Evolutionary conservation across 129 eudicot species (phyloP), one percentile per base, ranked within the genome.

Genomic region (Solidago caesia): DNA sequence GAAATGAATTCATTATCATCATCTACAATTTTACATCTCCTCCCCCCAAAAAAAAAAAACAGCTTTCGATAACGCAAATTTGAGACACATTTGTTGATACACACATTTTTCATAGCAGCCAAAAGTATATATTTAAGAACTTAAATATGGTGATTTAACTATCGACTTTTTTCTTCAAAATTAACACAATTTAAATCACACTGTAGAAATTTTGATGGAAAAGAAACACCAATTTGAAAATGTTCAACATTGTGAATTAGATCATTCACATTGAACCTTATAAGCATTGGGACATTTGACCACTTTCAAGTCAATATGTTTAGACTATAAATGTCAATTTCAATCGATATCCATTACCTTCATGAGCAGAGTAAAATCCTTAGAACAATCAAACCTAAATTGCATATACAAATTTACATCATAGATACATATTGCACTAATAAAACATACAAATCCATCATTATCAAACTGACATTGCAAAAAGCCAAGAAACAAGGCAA

Each of bases 371-470:
- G 58, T 33, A 59, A 77, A 61, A 59, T 39, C 68, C 68, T 65
- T 33, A 33, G 74, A 65, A 72, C 62, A 79, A 79, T 64, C 69
- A 73, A 64, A 73, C 74, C 33, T 69, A 16, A 47, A 45, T 57
- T 60, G 29, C 6, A 57, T 8, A 72, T 44, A 52, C 29, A 10
- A 4, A 16, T 41, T 16, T 64, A 48, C 2, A 69, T 39, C 21
- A 58, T 15, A 10, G 52, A 58, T 59, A 21, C 55, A 39, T 60
- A 60, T 29, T 10, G 63, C 64, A 49, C 25, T 13, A 41, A 49
- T 13, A 41, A 49, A 70, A 13, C 64, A 29, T 64, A 48, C n/a
- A 62, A 61, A 53, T 55, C 47, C 47, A 42, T n/a, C 27, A 72
- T 72, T 71, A 64, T 71, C 68, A 53, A 7, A 71, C 71, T 64